Evolutionary conservation across 2,329 filamentous ascomycete genomes (phyloP).

Genomic region (Neofusicoccum ribis): DNA sequence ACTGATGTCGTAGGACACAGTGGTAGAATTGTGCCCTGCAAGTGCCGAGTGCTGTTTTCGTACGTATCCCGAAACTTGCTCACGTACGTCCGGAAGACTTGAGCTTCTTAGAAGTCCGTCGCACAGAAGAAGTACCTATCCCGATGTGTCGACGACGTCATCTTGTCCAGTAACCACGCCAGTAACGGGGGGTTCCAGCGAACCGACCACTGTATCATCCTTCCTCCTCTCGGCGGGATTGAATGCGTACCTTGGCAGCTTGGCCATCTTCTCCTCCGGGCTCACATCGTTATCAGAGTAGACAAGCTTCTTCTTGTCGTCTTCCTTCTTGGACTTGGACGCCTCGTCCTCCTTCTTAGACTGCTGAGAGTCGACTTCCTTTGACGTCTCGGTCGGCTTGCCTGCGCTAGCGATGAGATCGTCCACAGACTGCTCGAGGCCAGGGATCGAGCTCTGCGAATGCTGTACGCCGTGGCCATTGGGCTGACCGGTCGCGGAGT

Average conservation of each 20-base stretch:
- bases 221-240: slow-evolving; percentile 13
- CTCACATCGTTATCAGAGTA: slow-evolving; percentile 79
- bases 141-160: slow-evolving; percentile 18
- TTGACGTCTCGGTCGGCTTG: slow-evolving; percentile 41
- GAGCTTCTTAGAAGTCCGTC: neutral
- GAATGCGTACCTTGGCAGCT: slow-evolving; percentile 73
- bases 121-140: slow-evolving; percentile 15
- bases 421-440: slow-evolving; percentile 48
- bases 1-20: neutral
- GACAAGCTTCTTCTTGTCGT: slow-evolving; percentile 67
- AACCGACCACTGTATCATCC: slow-evolving; percentile 17
- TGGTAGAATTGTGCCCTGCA: neutral
- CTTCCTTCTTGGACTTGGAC: slow-evolving; percentile 57
- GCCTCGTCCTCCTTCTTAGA: slow-evolving; percentile 64
- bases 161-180: slow-evolving; percentile 19
- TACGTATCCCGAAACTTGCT: neutral
- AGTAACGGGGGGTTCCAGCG: slow-evolving; percentile 16
- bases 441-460: slow-evolving; percentile 19
- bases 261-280: slow-evolving; percentile 87
- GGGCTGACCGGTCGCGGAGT: slow-evolving; percentile 32
- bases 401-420: slow-evolving; percentile 53
- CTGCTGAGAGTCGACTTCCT: slow-evolving; percentile 33
- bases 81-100: neutral
- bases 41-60: neutral
- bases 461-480: slow-evolving; percentile 29